Base-by-base conservation (phyloP, 352 stramenopile genomes). In the Globisporangium takayamanum region DNA sequence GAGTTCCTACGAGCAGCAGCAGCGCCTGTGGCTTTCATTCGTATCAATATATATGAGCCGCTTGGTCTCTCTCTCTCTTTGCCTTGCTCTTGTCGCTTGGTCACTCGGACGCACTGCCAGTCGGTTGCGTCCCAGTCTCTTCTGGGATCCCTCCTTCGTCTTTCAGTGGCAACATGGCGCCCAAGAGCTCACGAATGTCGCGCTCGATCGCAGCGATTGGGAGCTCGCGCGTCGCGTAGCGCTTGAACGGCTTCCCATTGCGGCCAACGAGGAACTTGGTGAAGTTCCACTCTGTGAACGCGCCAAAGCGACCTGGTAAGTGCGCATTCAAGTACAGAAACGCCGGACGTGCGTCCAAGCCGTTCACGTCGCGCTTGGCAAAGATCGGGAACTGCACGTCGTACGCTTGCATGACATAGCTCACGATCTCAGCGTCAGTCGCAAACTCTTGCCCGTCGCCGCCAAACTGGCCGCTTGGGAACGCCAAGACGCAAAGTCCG, bases 381-480 rank as follows among this genome's bases (percentile, higher is more conserved):
- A 85, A 55, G 33, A 87, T 41, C 0, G 53, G 70, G 51, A 87
- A 82, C 8, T 60, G 63, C 10, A 64, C 63, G 8, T 42, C 41
- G 59, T 76, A 80, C 37, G 45, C 51, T 2, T 57, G 51, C 50
- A 48, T 42, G 7, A 68, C 45, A 51, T 80, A 76, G 3, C 16
- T 30, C 15, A 70, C 33, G 49, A 84, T 77, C 28, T 76, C 68
- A 3, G 50, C 44, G n/a, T 69, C 62, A 18, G 52, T 60, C 6
- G 60, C 68, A 20, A 79, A 72, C 57, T 94, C 87, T 63, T 93
- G 72, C 0, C 18, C 68, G 63, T 92, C 75, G 16, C 16, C 68
- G 26, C 76, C 69, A 59, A 96, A 94, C 54, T 94, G 84, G 60
- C 89, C 87, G 56, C 78, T 88, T 14, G 87, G 84, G 69, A 89